Evolutionary conservation across 192 early-diverging fungal genomes (phyloP), one percentile per base, ranked within the genome.

Genomic region (Backusella tuberculispora): DNA sequence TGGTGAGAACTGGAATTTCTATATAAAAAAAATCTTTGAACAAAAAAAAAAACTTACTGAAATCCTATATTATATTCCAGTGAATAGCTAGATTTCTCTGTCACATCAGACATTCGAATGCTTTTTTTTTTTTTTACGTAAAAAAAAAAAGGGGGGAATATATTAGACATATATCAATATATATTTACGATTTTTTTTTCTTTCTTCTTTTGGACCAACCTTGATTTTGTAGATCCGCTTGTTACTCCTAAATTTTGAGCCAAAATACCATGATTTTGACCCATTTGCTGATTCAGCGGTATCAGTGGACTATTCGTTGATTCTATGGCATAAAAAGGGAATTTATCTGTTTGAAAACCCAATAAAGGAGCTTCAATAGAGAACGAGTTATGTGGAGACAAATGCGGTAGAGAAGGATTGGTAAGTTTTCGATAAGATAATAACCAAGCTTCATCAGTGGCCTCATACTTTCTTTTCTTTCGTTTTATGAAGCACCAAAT

Each of bases 1-100:
- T n/a, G n/a, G n/a, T n/a, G n/a, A n/a, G n/a, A n/a, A 24, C 24
- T 6, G 24, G 9, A 60, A 19, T 24, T 19, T 21, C 40, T 24
- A 46, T n/a, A 47, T 24, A 1, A 12, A 13, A 12, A 45, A 46
- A 44, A 15, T 24, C 24, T 4, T 40, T 21, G 14, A 24, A 9
- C 26, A 19, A 69, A 56, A 48, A 38, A 45, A 34, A 13, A 37
- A 24, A 71, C 69, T 71, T 43, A 77, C 76, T 72, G 63, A 41
- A 45, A 65, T 10, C 70, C 69, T n/a, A 64, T 19, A 26, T 26
- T 60, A 3, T 60, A 12, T 26, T 60, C 53, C 8, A 60, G 26
- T 60, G 21, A 24, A 60, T 60, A 24, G 26, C 10, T 26, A 8
- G 53, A 12, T n/a, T 60, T 60, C 13, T 60, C 53, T 10, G 24